A percentile compares a stretch with the other conserved stretches of the same genome.
phyloP scores from a whole-genome alignment of 768 basidiomycete genomes.

The Phlebiopsis flavidoalba region DNA sequence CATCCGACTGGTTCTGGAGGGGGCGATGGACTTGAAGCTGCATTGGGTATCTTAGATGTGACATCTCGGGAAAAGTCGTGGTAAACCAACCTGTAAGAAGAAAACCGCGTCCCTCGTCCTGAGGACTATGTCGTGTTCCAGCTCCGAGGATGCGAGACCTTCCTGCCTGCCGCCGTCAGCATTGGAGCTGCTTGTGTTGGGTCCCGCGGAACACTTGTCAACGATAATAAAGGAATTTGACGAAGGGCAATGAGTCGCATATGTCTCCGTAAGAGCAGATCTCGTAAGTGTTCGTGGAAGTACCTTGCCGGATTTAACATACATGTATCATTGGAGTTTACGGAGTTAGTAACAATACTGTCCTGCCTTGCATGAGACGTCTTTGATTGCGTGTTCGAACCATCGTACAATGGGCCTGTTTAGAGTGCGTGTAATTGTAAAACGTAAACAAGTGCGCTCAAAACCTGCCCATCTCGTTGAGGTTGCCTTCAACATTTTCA shows the following conservation, averaged over 20 bases:
- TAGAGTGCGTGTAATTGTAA: conserved; percentile 31
- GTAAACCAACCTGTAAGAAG: conserved; percentile 49
- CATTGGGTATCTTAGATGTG: neutral
- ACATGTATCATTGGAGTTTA: too few species aligned
- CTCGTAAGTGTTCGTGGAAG: conserved; percentile 60
- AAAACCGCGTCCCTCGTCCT: conserved; percentile 35
- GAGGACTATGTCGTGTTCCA: neutral
- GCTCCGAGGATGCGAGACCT: neutral
- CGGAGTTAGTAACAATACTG: neutral
- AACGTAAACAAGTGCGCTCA: conserved; percentile 59
- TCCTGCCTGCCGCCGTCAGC: conserved; percentile 11
- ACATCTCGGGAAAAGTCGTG: neutral
- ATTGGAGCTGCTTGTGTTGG: conserved; percentile 23
- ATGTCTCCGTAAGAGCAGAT: conserved; percentile 54
- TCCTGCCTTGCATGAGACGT: conserved; percentile 55
- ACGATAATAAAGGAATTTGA: conserved; percentile 40
- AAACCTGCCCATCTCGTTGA: conserved; percentile 48
- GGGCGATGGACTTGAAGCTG: conserved; percentile 53
- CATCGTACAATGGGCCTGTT: conserved; percentile 63
- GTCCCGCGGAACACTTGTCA: conserved; percentile 43
- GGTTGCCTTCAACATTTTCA: neutral
- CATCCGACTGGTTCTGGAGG: conserved; percentile 39
- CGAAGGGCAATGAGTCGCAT: conserved; percentile 42
- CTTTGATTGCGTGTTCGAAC: conserved; percentile 65
- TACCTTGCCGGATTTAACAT: too few species aligned